phyloP scores from a whole-genome alignment of 331 rosid species.

The Erythrophleum ivorense region DNA sequence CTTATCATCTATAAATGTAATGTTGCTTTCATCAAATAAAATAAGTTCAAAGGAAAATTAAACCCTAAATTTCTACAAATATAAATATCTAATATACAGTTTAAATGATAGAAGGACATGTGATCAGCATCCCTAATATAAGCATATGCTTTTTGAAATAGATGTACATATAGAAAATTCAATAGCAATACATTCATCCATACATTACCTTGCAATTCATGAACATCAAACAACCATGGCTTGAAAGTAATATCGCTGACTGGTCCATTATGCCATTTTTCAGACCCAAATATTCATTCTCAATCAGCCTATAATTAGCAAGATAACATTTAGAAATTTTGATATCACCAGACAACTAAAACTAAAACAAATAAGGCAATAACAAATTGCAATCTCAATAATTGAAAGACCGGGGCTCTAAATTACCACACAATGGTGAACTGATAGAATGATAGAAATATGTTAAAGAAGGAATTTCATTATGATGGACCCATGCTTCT shows the following conservation, averaged over 20 bases:
- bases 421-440: constrained; percentile 1
- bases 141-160: constrained; percentile 18
- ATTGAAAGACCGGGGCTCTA: constrained; percentile 27
- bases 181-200: constrained; percentile 24
- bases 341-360: constrained; percentile 23
- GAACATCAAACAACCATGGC: constrained; percentile 79
- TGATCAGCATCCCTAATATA: constrained; percentile 26
- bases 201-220: constrained; percentile 95
- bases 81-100: background rate
- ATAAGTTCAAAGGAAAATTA: background rate
- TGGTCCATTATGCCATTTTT: constrained; percentile 98
- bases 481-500: constrained; percentile 1
- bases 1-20: background rate
- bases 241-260: constrained; percentile 94
- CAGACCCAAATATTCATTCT: constrained; percentile 93
- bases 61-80: background rate
- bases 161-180: background rate
- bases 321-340: constrained; percentile 27
- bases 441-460: background rate
- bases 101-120: constrained; percentile 29
- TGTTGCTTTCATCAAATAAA: background rate
- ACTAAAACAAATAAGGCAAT: constrained; percentile 7
- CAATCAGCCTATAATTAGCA: constrained; percentile 71
- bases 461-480: background rate
- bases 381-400: constrained; percentile 8